phyloP scores from a whole-genome alignment of 192 early-diverging fungal genomes.

The Kickxella alabastrina region DNA sequence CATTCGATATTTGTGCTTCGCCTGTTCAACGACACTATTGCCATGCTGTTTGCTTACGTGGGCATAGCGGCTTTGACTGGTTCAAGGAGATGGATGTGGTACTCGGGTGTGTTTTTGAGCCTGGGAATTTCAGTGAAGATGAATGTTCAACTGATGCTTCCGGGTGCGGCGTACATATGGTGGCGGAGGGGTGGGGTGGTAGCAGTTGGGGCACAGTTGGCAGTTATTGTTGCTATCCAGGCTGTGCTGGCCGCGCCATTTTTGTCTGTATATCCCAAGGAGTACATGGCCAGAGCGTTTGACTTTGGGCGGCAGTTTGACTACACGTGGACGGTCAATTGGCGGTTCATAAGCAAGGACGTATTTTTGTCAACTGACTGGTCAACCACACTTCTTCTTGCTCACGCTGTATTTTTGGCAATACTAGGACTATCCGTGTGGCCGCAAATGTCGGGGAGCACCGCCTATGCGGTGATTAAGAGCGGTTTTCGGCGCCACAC shows the following conservation, averaged over 20 bases:
- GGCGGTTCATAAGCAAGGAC: slow-evolving; percentile 73
- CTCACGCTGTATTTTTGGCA: slow-evolving; percentile 62
- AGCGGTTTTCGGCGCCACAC: slow-evolving; percentile 2
- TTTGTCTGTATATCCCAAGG: slow-evolving; percentile 48
- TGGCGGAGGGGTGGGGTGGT: slow-evolving; percentile 24
- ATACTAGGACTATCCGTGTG: slow-evolving; percentile 58
- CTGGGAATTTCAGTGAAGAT: slow-evolving; percentile 88
- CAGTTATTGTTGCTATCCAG: slow-evolving; percentile 33
- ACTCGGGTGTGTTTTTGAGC: slow-evolving; percentile 51
- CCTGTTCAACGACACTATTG: slow-evolving; percentile 89
- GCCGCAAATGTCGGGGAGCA: slow-evolving; percentile 29
- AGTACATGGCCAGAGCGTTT: slow-evolving; percentile 77
- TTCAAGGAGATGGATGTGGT: slow-evolving; percentile 30
- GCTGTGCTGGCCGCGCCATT: slow-evolving; percentile 62
- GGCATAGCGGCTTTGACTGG: slow-evolving; percentile 61
- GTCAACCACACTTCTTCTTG: slow-evolving; percentile 55
- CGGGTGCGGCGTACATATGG: slow-evolving; percentile 68
- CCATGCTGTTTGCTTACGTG: slow-evolving; percentile 79
- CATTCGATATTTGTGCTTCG: slow-evolving; percentile 93
- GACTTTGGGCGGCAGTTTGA: slow-evolving; percentile 83
- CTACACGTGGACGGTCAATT: slow-evolving; percentile 95
- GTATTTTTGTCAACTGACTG: slow-evolving; percentile 64
- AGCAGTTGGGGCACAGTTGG: slow-evolving; percentile 5
- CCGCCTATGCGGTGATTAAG: slow-evolving; percentile 9
- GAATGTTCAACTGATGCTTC: slow-evolving; percentile 90